Conservation (phyloP, 2,329 filamentous ascomycete species). For the Salinomyces thailandicus region DNA sequence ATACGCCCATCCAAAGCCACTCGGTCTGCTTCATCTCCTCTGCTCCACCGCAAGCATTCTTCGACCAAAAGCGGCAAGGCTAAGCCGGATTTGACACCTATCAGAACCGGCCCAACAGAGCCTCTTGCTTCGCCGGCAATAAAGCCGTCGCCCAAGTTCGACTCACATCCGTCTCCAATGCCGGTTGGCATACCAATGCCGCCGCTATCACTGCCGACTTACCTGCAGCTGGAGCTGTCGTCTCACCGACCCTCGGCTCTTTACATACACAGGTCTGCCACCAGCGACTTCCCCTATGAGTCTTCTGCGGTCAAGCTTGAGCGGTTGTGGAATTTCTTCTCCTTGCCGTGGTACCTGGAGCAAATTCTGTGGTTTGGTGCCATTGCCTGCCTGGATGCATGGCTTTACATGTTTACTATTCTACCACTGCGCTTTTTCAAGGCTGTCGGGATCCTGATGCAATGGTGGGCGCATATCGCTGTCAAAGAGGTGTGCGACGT, state of each 20-base stretch:
- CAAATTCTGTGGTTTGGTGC: slow-evolving; percentile 78
- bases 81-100: slow-evolving; percentile 19
- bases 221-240: slow-evolving; percentile 55
- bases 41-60: slow-evolving; percentile 29
- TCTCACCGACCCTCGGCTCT: slow-evolving; percentile 50
- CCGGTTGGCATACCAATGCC: slow-evolving; percentile 48
- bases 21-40: slow-evolving; percentile 28
- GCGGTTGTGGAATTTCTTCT: slow-evolving; percentile 76
- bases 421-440: slow-evolving; percentile 79
- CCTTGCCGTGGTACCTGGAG: slow-evolving; percentile 73
- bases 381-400: slow-evolving; percentile 85
- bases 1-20: slow-evolving; percentile 23
- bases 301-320: slow-evolving; percentile 88
- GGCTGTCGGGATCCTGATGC: slow-evolving; percentile 62
- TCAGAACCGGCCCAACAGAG: slow-evolving; percentile 26
- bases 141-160: slow-evolving; percentile 25
- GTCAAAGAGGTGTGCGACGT: slow-evolving; percentile 63
- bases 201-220: slow-evolving; percentile 53
- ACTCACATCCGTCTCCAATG: slow-evolving; percentile 34
- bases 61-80: slow-evolving; percentile 11
- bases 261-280: slow-evolving; percentile 50
- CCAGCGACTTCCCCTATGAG: slow-evolving; percentile 66
- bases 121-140: slow-evolving; percentile 1
- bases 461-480: slow-evolving; percentile 68
- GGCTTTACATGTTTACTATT: slow-evolving; percentile 95